Evolutionary conservation across 768 basidiomycete species (phyloP), one percentile per base, ranked within the genome.

Genomic region (Hortiboletus flavorubellus): DNA sequence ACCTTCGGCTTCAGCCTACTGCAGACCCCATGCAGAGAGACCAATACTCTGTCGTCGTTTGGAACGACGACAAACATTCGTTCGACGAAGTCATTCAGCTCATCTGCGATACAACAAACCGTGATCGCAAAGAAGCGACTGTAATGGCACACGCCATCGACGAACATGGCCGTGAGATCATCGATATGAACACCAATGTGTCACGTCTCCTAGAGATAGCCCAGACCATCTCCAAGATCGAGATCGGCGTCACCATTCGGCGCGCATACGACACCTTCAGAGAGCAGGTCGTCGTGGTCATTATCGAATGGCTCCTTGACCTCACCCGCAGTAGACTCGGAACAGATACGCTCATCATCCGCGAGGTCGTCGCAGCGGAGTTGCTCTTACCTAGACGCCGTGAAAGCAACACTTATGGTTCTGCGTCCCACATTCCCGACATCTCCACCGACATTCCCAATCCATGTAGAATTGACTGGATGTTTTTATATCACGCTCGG

Each of bases 31-130:
- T 87, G 79, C 80, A 81, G 75, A 86, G 85, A 58, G 89, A 92
- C 60, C 80, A 85, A 51, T 92, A 86, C 62, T 86, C 88, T 42
- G 79, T 98, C 54, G 77, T 96, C 29, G 72, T 98, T 5, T 98
- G 94, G 94, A 94, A 95, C 73, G 95, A 97, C 70, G 97, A 99
- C 71, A 96, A 95, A 63, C 97, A 98, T 71, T 93, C 92, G 0
- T 89, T 87, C 63, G 86, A 88, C 48, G 93, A 98, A 65, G 86
- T 97, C 51, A 87, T 87, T 58, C 80, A 83, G 56, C 79, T 93
- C 40, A 72, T 91, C 7, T 76, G 78, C 54, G 88, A 88, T 43
- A 70, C 72, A 15, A 79, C 77, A 1, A 72, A 69, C 16, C 78
- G 80, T 21, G 71, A 82, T 9, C 71, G 73, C 21, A 83, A 83